These are phyloP conservation scores for Artemisia tridentata DNA, from an alignment of 129 eudicot genomes.

Conservation along the genomic window DNA sequence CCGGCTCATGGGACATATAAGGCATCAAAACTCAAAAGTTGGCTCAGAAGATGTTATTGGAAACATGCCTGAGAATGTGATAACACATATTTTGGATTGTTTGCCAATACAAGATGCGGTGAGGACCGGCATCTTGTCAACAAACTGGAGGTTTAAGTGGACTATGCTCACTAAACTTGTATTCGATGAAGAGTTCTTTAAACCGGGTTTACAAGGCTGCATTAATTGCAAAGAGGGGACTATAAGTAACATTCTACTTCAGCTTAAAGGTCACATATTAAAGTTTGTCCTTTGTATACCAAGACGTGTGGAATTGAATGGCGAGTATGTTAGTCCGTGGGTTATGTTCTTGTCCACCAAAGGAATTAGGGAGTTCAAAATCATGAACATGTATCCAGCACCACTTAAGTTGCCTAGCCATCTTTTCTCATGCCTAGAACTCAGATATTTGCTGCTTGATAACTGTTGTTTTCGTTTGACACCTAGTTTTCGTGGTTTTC, in stretches of 20 bases:
- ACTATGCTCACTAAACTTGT: constrained; percentile 7
- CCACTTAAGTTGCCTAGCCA: constrained; percentile 9
- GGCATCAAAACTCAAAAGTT: neutral
- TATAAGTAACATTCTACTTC: neutral
- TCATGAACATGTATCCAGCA: neutral
- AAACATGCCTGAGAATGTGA: neutral
- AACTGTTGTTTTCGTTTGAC: neutral
- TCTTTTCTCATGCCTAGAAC: constrained; percentile 17
- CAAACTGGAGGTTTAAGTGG: constrained; percentile 21
- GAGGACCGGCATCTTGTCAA: constrained; percentile 16
- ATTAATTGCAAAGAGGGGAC: no score
- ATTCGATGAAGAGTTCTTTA: constrained; percentile 1
- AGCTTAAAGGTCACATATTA: constrained; percentile 1
- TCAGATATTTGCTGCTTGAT: constrained; percentile 15
- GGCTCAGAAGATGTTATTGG: neutral
- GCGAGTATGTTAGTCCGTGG: constrained; percentile 9
- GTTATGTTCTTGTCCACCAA: constrained; percentile 6
- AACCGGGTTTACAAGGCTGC: neutral
- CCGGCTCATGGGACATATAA: neutral
- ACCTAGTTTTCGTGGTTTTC: constrained; percentile 8
- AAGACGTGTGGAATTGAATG: neutral
- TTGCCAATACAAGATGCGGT: constrained; percentile 13
- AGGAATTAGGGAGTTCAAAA: constrained; percentile 9
- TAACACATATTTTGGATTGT: constrained; percentile 10
- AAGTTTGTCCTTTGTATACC: constrained; percentile 18